Evolutionary conservation across 208 protist genomes (phyloP), one percentile per base, ranked within the genome.

Genomic region (Wallacemonas sp.): DNA sequence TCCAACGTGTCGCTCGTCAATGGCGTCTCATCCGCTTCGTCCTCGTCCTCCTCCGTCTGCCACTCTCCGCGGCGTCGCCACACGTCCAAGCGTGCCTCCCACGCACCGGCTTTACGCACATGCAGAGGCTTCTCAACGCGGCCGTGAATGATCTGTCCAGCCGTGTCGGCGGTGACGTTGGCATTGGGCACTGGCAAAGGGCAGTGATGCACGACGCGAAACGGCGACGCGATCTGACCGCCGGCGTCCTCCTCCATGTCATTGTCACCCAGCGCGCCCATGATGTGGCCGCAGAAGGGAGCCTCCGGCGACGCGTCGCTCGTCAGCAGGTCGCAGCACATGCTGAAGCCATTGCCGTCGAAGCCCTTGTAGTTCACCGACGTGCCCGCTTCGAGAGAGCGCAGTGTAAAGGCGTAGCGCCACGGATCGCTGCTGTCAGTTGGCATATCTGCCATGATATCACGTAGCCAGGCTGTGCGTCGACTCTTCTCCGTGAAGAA

Each of bases 281-380:
- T 19, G 9, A 27, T 66, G 68, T 36, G 76, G 56, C 14, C 72
- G 65, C 44, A 79, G 38, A 14, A 42, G 72, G 77, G 42, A 64
- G 46, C 0, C 39, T 68, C 51, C 19, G 36, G 28, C 38, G 30
- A 28, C 31, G 65, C 21, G 49, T 33, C 64, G 63, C 69, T 58
- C 12, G 26, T 51, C 15, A 94, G 24, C 24, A 84, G 31, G 45
- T 80, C 77, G 44, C 91, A 94, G 73, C 91, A 96, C 54, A 93
- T 44, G 64, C 86, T 92, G 77, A 86, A 96, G 27, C 89, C 89
- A 34, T 82, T 73, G 5, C 80, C 70, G 61, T 82, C 70, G 65
- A 81, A 90, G 9, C 91, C 91, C 64, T 93, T 91, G 76, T 96
- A 93, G 45, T 21, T 62, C 34, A 55, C 44, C 2, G 41, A 31